A percentile compares a stretch with the other conserved stretches of the same genome.
These are phyloP conservation scores for Hydrangea macrophylla DNA, from an alignment of 148 eudicot genomes.

Conservation along the genomic window DNA sequence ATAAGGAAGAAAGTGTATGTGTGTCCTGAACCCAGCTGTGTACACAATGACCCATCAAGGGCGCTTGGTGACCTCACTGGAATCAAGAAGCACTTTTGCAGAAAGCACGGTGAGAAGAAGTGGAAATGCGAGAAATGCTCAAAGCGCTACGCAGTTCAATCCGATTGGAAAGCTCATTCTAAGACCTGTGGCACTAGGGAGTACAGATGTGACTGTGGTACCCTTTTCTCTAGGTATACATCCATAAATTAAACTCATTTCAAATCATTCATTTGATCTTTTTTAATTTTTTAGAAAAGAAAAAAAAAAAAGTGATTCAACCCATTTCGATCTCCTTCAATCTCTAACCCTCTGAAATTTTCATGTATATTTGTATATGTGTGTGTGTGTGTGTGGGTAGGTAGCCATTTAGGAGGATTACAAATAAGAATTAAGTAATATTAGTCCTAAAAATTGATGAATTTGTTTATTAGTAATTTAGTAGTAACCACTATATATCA, in stretches of 20 bases:
- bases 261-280: no score
- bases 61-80: conserved; percentile 94
- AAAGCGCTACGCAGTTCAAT: conserved; percentile 91
- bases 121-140: conserved; percentile 95
- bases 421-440: not conserved
- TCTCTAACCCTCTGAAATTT: not conserved
- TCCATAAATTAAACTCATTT: not conserved
- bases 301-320: not conserved
- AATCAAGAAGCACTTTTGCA: conserved; percentile 80
- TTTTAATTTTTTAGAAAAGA: no score
- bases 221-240: conserved; percentile 82
- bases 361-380: no score
- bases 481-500: not conserved
- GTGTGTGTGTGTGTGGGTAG: no score
- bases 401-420: not conserved
- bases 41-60: conserved; percentile 85
- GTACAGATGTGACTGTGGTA: conserved; percentile 97
- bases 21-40: conserved; percentile 76
- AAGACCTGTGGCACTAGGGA: conserved; percentile 92
- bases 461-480: no score
- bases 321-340: not conserved
- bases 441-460: not conserved
- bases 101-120: conserved; percentile 94
- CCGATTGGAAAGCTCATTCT: conserved; percentile 97
- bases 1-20: conserved; percentile 79